These are phyloP conservation scores for Hortaea sp. DNA, from an alignment of 2,329 filamentous ascomycete species.

Conservation along the genomic window DNA sequence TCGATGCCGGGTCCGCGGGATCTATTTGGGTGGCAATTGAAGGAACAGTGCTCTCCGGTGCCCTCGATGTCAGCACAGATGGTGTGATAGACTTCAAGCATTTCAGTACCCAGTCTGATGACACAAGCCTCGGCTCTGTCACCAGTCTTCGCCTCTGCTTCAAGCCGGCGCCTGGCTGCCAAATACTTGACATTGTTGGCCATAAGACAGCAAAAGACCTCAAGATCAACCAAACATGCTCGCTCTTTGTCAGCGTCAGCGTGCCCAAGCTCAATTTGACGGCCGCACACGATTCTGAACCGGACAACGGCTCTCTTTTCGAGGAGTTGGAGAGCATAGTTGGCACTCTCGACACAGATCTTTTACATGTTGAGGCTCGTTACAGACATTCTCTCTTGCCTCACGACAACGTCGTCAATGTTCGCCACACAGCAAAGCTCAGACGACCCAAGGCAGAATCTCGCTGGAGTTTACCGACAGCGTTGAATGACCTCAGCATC, in stretches of 20 bases:
- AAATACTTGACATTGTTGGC: conserved; percentile 19
- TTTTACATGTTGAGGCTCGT: conserved; percentile 23
- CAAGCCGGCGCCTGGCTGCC: conserved; percentile 17
- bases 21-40: conserved; percentile 23
- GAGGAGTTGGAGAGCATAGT: conserved; percentile 25
- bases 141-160: conserved; percentile 21
- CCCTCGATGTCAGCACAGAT: not conserved
- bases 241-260: conserved; percentile 19
- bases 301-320: conserved; percentile 19
- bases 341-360: conserved; percentile 20
- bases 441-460: conserved; percentile 22
- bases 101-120: not conserved
- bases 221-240: conserved; percentile 13
- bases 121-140: conserved; percentile 11
- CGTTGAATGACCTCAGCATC: conserved; percentile 3
- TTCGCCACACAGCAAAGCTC: conserved; percentile 20
- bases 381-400: conserved; percentile 27
- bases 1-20: conserved; percentile 16
- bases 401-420: conserved; percentile 19
- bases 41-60: conserved; percentile 12
- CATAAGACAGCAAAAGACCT: conserved; percentile 20
- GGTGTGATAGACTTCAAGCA: not conserved
- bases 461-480: conserved; percentile 20
- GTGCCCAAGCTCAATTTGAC: conserved; percentile 9
- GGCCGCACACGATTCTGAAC: conserved; percentile 1